Evolutionary conservation across 2,329 filamentous ascomycete species (phyloP).

Genomic region (Mariannaea sp.): DNA sequence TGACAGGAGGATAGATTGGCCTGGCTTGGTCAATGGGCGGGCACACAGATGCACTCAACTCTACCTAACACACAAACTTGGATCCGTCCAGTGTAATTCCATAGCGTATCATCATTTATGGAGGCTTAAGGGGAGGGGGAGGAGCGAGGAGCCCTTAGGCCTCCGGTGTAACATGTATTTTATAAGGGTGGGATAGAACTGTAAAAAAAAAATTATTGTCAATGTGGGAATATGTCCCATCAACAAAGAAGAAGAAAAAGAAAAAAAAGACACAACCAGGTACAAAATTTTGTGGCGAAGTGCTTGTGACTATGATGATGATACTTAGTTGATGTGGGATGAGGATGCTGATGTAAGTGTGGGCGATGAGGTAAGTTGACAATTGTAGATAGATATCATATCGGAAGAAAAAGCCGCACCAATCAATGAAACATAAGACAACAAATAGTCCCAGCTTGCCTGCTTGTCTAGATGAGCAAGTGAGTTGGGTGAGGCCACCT

Average conservation of each 20-base stretch:
- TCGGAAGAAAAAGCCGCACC: too few relatives aligned
- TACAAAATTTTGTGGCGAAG: neutral
- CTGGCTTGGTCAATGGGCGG: constrained; percentile 24
- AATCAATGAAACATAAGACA: too few relatives aligned
- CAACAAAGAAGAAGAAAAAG: too few relatives aligned
- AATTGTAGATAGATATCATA: too few relatives aligned
- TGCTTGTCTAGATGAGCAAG: too few relatives aligned
- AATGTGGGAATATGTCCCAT: constrained; percentile 11
- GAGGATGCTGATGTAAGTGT: too few relatives aligned
- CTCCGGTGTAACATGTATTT: constrained; percentile 35
- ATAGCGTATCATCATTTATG: constrained; percentile 29
- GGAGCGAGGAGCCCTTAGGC: too few relatives aligned
- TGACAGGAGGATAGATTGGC: constrained; percentile 8
- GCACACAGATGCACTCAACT: constrained; percentile 38
- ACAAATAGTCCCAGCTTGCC: too few relatives aligned
- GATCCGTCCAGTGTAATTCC: constrained; percentile 34
- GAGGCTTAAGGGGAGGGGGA: constrained; percentile 20
- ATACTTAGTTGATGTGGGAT: too few relatives aligned
- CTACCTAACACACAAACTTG: constrained; percentile 34
- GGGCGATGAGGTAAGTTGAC: too few relatives aligned
- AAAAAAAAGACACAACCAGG: constrained; percentile 1
- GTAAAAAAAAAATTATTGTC: constrained; percentile 29
- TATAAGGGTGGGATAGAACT: constrained; percentile 37
- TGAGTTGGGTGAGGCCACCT: too few relatives aligned
- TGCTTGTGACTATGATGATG: neutral